Conservation (phyloP, 2,329 filamentous ascomycete genomes). For the Fusarium neocosmosporiellum region DNA sequence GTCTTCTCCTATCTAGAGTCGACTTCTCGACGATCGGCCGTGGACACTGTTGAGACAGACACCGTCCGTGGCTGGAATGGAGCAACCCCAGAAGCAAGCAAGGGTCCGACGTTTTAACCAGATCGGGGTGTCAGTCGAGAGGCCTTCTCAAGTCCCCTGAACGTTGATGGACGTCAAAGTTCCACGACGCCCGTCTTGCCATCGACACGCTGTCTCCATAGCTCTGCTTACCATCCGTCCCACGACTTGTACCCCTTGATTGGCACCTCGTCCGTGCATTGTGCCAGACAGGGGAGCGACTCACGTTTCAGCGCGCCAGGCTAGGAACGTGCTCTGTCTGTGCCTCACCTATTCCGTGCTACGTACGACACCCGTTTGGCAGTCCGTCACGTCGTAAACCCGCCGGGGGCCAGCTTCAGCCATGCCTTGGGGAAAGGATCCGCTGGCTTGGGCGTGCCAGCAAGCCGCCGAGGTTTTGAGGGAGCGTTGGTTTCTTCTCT, state of each 20-base stretch:
- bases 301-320: conserved; percentile 46
- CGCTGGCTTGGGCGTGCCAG: conserved; percentile 34
- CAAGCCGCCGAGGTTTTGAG: conserved; percentile 12
- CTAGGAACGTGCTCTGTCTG: conserved; percentile 32
- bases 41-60: conserved; percentile 28
- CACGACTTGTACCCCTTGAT: conserved; percentile 23
- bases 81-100: conserved; percentile 28
- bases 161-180: conserved; percentile 28
- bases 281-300: conserved; percentile 42
- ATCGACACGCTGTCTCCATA: conserved; percentile 8
- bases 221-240: conserved; percentile 16
- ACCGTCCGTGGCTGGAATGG: conserved; percentile 37
- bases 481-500: background rate
- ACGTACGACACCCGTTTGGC: conserved; percentile 9
- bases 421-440: conserved; percentile 33
- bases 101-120: conserved; percentile 29
- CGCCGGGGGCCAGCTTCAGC: conserved; percentile 26
- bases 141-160: conserved; percentile 18
- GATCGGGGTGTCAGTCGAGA: conserved; percentile 28
- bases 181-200: conserved; percentile 27
- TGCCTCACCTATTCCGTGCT: conserved; percentile 6
- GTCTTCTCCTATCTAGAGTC: conserved; percentile 25
- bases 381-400: conserved; percentile 38
- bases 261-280: conserved; percentile 30
- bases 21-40: conserved; percentile 8